phyloP scores from a whole-genome alignment of 2,329 filamentous ascomycete genomes.

The Bipolaris victoriae region DNA sequence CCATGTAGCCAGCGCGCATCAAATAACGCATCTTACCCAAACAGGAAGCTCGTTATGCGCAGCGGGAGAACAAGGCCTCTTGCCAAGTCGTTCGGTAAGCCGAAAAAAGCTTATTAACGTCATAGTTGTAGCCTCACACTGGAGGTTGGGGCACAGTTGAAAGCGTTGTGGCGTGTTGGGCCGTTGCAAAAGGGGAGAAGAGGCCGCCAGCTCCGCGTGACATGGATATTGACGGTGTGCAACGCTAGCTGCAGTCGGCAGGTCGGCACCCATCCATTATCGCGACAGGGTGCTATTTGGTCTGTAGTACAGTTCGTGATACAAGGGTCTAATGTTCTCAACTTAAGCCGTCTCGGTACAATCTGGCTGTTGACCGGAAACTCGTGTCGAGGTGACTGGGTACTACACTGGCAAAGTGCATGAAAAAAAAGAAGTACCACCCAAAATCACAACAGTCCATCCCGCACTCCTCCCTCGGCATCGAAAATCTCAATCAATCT shows the following conservation, averaged over 20 bases:
- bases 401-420: neutral
- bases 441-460: neutral
- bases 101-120: slow-evolving; percentile 29
- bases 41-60: slow-evolving; percentile 24
- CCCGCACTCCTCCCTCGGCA: neutral
- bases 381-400: too few relatives aligned
- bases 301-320: neutral
- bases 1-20: neutral
- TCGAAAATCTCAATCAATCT: neutral
- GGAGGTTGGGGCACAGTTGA: neutral
- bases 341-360: neutral
- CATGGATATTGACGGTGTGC: neutral
- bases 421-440: neutral
- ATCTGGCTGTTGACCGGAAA: too few relatives aligned
- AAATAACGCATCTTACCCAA: slow-evolving; percentile 17
- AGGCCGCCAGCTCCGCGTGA: neutral
- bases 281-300: neutral
- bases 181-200: slow-evolving; percentile 13
- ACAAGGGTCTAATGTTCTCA: neutral
- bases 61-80: slow-evolving; percentile 16
- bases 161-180: neutral
- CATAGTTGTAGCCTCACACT: slow-evolving; percentile 15
- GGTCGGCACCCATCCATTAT: slow-evolving; percentile 1
- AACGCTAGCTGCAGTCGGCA: slow-evolving; percentile 8
- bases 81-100: slow-evolving; percentile 18